These are phyloP conservation scores for Scytalidium sp. DNA, from an alignment of 2,329 filamentous ascomycete species.

Conservation along the genomic window DNA sequence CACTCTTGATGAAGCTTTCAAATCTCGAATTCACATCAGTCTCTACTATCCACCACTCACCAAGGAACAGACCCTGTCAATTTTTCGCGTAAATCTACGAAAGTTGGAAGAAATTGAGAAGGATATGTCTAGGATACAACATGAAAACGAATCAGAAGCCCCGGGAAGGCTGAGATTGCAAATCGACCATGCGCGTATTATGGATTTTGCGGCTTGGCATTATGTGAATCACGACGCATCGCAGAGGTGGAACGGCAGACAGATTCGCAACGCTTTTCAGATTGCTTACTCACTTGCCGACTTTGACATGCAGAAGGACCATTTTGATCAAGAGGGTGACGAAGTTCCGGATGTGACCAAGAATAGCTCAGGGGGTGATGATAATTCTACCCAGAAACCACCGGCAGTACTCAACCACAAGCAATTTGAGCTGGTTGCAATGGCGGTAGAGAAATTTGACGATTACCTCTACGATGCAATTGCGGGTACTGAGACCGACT, in stretches of 20 bases:
- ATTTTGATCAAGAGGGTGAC: too few species aligned
- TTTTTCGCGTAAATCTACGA: slow-evolving; percentile 8
- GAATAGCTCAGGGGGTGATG: too few species aligned
- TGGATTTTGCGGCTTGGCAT: slow-evolving; percentile 1
- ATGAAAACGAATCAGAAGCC: not conserved
- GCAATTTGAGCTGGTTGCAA: too few species aligned
- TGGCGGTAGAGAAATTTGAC: too few species aligned
- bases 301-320: too few species aligned
- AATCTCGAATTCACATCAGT: slow-evolving; percentile 22
- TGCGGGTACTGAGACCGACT: too few species aligned
- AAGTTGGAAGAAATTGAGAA: slow-evolving; percentile 4
- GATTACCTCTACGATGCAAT: too few species aligned
- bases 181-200: slow-evolving; percentile 4
- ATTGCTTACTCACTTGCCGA: slow-evolving; percentile 3
- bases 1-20: slow-evolving; percentile 22
- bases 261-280: slow-evolving; percentile 10
- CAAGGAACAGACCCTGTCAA: slow-evolving; percentile 15
- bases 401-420: too few species aligned
- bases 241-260: slow-evolving; percentile 5
- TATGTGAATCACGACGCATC: not conserved
- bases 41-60: slow-evolving; percentile 14
- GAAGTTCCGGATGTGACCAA: too few species aligned
- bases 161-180: not conserved
- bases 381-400: too few species aligned
- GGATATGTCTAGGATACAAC: not conserved